A percentile compares a stretch with the other conserved stretches of the same genome.
Evolutionary conservation across 1,284 basidiomycete genomes (phyloP).

Genomic region (Sporisorium reilianum): DNA sequence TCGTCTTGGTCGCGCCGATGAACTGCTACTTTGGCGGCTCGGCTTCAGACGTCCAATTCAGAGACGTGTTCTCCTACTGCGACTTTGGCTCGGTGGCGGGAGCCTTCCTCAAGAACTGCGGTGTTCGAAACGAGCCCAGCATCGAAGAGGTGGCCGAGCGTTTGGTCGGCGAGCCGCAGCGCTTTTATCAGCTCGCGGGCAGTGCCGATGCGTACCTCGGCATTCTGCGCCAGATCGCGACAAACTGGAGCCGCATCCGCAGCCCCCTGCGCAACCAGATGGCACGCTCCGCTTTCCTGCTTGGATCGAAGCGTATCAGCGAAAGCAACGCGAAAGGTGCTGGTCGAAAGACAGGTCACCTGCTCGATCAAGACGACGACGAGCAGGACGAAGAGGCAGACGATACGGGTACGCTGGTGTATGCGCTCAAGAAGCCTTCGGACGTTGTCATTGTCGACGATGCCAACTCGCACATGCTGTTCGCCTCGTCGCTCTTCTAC

Average conservation of each 20-base stretch:
- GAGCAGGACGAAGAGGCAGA: constrained; percentile 63
- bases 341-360: constrained; percentile 22
- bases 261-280: constrained; percentile 75
- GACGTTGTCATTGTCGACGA: constrained; percentile 69
- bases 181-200: constrained; percentile 78
- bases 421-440: constrained; percentile 65
- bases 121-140: constrained; percentile 88
- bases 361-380: constrained; percentile 47
- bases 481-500: constrained; percentile 73
- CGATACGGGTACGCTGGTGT: constrained; percentile 61
- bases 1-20: constrained; percentile 53
- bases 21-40: constrained; percentile 75
- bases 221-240: constrained; percentile 85
- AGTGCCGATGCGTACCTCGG: constrained; percentile 77
- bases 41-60: constrained; percentile 50
- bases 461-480: constrained; percentile 68
- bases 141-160: constrained; percentile 77
- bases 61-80: constrained; percentile 78
- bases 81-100: constrained; percentile 88
- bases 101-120: constrained; percentile 82
- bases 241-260: constrained; percentile 78
- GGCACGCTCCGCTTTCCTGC: constrained; percentile 79
- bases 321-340: constrained; percentile 15
- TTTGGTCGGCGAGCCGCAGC: constrained; percentile 72
- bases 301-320: constrained; percentile 76